Evolutionary conservation across 768 basidiomycete species (phyloP).

Genomic region (Boletus reticuloceps): DNA sequence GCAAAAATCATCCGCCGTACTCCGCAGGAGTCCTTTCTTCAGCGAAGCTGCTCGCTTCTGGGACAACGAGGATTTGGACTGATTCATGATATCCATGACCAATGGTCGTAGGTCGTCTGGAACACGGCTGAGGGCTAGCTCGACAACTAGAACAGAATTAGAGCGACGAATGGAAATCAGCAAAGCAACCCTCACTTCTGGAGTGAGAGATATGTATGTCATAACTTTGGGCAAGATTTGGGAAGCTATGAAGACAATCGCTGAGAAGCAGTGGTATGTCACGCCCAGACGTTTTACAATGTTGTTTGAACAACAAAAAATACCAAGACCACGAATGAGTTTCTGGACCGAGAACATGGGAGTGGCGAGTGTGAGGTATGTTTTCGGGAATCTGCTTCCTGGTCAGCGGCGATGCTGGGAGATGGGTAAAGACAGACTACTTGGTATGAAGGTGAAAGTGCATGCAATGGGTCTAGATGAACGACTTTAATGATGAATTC

Average conservation of each 20-base stretch:
- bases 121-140: slow-evolving; percentile 59
- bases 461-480: too few relatives aligned
- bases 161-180: background rate
- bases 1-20: slow-evolving; percentile 64
- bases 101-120: slow-evolving; percentile 53
- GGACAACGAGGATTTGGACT: slow-evolving; percentile 59
- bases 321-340: too few relatives aligned
- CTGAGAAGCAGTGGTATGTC: slow-evolving; percentile 67
- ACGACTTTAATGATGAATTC: too few relatives aligned
- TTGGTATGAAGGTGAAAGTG: too few relatives aligned
- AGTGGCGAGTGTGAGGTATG: too few relatives aligned
- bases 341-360: too few relatives aligned
- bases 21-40: slow-evolving; percentile 67
- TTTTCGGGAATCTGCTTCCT: too few relatives aligned
- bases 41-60: slow-evolving; percentile 69
- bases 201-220: slow-evolving; percentile 82
- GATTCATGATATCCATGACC: slow-evolving; percentile 63
- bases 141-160: slow-evolving; percentile 51
- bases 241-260: slow-evolving; percentile 69
- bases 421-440: too few relatives aligned
- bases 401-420: too few relatives aligned
- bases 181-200: slow-evolving; percentile 46
- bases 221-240: slow-evolving; percentile 61
- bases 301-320: too few relatives aligned
- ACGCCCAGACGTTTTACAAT: too few relatives aligned